These are phyloP conservation scores for Fusarium annulatum DNA, from an alignment of 2,329 filamentous ascomycete species.

Conservation along the genomic window DNA sequence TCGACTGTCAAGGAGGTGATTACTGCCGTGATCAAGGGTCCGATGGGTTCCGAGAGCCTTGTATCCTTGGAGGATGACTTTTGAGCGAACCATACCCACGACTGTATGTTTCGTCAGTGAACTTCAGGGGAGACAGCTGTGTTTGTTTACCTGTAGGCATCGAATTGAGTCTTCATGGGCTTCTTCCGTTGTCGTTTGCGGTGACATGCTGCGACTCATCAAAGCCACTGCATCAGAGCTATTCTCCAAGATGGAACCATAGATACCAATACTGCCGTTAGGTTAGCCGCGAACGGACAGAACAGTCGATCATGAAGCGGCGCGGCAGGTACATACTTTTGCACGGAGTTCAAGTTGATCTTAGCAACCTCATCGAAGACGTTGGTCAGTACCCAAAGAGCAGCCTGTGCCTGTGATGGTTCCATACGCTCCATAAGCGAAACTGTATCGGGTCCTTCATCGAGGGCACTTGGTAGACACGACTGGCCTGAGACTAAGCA, in stretches of 20 bases:
- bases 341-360: constrained; percentile 70
- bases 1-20: constrained; percentile 70
- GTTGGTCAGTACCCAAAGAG: constrained; percentile 70
- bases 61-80: constrained; percentile 68
- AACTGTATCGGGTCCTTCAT: constrained; percentile 53
- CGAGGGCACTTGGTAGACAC: constrained; percentile 34
- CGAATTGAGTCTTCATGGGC: constrained; percentile 66
- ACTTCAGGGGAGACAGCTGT: not conserved
- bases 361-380: constrained; percentile 59
- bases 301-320: not conserved
- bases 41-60: constrained; percentile 68
- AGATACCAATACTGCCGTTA: constrained; percentile 50
- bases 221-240: constrained; percentile 54
- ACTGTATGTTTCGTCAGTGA: constrained; percentile 54
- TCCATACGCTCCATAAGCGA: constrained; percentile 61
- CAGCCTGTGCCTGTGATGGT: constrained; percentile 61
- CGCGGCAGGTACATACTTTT: constrained; percentile 59
- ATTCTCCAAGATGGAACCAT: constrained; percentile 55
- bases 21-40: constrained; percentile 67
- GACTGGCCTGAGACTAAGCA: constrained; percentile 59
- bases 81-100: constrained; percentile 81
- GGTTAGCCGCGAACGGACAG: constrained; percentile 15
- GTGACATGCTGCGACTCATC: constrained; percentile 53
- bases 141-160: constrained; percentile 63
- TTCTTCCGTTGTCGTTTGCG: constrained; percentile 43